phyloP scores from a whole-genome alignment of 108 stramenopile species.

The Pseudonitzschia pungens region DNA sequence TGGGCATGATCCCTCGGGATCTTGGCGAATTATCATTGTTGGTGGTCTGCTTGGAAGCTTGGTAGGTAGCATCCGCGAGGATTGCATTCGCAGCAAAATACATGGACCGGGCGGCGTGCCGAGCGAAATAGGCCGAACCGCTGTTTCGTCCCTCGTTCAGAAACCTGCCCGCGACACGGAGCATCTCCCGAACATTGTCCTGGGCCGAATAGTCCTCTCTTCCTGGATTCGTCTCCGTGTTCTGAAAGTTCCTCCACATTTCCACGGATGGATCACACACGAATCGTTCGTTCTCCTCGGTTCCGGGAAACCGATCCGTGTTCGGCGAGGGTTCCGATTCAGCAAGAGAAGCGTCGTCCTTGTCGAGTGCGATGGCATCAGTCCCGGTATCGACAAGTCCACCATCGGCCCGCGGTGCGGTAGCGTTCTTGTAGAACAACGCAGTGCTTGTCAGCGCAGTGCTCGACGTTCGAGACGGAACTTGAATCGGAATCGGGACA shows the following conservation, averaged over 20 bases:
- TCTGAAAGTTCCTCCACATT: constrained; percentile 35
- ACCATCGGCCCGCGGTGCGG: background rate
- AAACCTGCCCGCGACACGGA: background rate
- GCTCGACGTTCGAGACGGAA: background rate
- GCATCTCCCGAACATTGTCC: background rate
- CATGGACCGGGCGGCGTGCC: constrained; percentile 22
- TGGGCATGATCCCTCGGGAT: constrained; percentile 3
- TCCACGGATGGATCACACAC: constrained; percentile 30
- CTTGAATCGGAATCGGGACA: too few species aligned
- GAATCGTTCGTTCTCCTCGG: constrained; percentile 28
- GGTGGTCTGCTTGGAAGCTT: background rate
- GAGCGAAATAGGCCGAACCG: constrained; percentile 23
- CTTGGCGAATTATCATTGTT: background rate
- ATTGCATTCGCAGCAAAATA: constrained; percentile 37
- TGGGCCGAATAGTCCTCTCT: background rate
- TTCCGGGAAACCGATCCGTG: constrained; percentile 9
- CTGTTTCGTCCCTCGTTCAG: background rate
- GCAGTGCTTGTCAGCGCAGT: background rate
- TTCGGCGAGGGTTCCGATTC: background rate
- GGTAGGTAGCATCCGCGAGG: constrained; percentile 18
- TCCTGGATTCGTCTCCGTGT: background rate
- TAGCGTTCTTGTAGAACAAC: background rate
- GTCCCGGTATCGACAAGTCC: background rate
- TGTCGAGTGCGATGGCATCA: background rate
- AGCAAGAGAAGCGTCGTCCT: background rate